Percentiles rank a stretch among this genome's conserved stretches.
phyloP scores from a whole-genome alignment of 257 asterid species.

The Primulina eburnea region DNA sequence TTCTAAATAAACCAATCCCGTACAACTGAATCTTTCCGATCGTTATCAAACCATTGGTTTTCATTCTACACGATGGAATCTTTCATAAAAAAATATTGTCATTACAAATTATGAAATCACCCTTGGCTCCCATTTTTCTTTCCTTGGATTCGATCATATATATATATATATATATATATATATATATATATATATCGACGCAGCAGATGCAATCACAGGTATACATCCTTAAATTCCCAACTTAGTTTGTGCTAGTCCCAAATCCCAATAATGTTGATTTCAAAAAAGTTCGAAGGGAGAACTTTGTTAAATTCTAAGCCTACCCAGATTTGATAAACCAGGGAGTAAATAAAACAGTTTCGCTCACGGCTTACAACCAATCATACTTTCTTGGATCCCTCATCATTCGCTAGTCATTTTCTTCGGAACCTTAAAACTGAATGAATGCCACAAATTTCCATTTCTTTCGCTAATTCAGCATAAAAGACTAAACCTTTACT shows the following conservation, averaged over 20 bases:
- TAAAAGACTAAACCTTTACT: neutral
- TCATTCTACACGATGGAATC: neutral
- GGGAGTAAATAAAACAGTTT: too few species aligned
- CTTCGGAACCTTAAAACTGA: neutral
- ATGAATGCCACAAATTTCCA: neutral
- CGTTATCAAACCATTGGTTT: too few species aligned
- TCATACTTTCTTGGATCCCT: neutral
- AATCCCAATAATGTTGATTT: too few species aligned
- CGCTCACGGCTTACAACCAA: too few species aligned
- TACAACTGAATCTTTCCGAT: too few species aligned
- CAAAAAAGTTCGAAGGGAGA: too few species aligned
- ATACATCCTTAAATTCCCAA: too few species aligned
- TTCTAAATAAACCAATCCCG: too few species aligned
- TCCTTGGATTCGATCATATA: neutral
- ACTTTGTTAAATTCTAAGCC: too few species aligned
- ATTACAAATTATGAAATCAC: neutral
- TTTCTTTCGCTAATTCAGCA: neutral
- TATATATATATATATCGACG: too few species aligned
- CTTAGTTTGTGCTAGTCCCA: too few species aligned
- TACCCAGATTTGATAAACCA: neutral
- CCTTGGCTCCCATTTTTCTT: neutral
- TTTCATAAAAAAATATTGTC: neutral
- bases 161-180: too few species aligned
- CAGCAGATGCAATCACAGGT: neutral
- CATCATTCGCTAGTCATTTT: neutral